Conservation (phyloP, 208 protist species). For the Entamoeba invadens region DNA sequence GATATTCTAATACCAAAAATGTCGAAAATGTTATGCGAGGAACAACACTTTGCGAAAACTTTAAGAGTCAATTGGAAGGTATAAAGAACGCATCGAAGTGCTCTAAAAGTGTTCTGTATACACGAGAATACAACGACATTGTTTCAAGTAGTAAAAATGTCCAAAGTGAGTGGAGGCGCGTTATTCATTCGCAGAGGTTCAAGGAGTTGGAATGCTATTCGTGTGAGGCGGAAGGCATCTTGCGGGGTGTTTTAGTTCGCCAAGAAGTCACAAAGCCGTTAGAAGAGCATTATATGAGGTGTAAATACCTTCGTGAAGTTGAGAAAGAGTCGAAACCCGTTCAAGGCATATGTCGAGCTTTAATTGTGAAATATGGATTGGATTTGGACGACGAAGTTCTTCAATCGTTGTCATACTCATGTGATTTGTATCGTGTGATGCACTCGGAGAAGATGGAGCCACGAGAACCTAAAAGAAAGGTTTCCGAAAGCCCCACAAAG, state of each 20-base stretch:
- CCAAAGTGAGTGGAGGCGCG: not conserved
- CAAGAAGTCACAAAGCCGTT: not conserved
- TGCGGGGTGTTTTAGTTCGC: not conserved
- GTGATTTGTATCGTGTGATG: not conserved
- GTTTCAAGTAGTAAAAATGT: not conserved
- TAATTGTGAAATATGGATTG: not conserved
- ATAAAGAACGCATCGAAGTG: not conserved
- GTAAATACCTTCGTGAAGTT: not conserved
- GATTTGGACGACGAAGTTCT: not conserved
- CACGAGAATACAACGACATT: not conserved
- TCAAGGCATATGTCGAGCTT: not conserved
- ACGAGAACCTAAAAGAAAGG: not conserved
- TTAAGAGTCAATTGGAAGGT: not conserved
- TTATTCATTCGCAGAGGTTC: not conserved
- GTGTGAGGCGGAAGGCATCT: not conserved
- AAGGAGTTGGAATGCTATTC: not conserved
- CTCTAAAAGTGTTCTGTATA: not conserved
- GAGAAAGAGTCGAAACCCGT: not conserved
- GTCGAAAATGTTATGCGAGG: not conserved
- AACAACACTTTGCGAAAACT: not conserved
- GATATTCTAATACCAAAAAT: too few relatives aligned
- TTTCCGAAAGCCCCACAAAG: not conserved
- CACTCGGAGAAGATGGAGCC: not conserved
- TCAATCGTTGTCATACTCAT: not conserved
- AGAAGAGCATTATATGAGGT: not conserved